Base-by-base conservation (phyloP, 129 eudicot species). In the Cynara cardunculus region DNA sequence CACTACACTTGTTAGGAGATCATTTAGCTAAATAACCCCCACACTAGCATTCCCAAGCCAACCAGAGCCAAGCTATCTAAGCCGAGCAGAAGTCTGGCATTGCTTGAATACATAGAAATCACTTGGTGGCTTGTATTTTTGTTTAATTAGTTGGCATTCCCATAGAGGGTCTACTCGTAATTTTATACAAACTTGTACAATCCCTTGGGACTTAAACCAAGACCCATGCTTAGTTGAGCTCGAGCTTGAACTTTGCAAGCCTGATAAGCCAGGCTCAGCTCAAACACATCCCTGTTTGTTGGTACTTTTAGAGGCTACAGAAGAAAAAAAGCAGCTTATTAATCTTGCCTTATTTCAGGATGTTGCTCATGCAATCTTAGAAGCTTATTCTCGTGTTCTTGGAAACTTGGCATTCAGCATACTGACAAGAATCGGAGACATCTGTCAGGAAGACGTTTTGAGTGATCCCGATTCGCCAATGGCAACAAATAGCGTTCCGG, bases 321-420 rank as follows among this genome's bases (percentile, higher is more conserved):
- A 79, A 41, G 44, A 73, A 7, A 8, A 34, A 49, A 80, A 19
- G 28, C 53, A 62, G 49, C 32, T 25, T 46, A 19, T 7, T 53
- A 12, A 70, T 69, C 25, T 75, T 21, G 41, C 6, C 18, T 69
- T 82, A 56, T 88, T 78, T 44, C 82, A 96, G 99, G 99, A 96
- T 87, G 81, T 96, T 34, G 99, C 97, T 19, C 95, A 89, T 75
- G 88, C 97, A 11, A 92, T 93, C 72, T 78, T 96, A 62, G 99
- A 96, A 86, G 99, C 99, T 41, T 96, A 96, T 81, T 96, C 99
- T 35, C 94, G 97, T 18, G 93, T 85, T 77, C 87, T 96, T 11
- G 87, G 84, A 68, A 96, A 89, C 88, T 67, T 93, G 84, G 98
- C 98, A 27, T 88, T 85, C 88, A 88, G 90, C 84, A 88, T 96